Evolutionary conservation across 1,139 yeast genomes (phyloP).

Genomic region (Meyerozyma elateridarum): DNA sequence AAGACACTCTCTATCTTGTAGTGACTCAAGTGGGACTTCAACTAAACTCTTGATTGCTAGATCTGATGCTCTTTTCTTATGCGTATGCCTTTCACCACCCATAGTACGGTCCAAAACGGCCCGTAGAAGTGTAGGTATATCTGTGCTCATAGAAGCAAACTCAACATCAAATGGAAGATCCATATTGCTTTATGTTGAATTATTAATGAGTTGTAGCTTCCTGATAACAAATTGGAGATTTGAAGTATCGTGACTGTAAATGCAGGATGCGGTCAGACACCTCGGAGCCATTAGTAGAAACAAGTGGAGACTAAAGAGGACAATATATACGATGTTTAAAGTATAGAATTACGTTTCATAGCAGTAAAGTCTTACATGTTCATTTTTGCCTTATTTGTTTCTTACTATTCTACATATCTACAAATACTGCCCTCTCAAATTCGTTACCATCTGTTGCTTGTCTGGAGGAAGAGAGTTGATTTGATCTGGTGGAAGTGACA

Average conservation of each 20-base stretch:
- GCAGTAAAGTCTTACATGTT: too few relatives aligned
- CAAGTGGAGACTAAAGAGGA: too few relatives aligned
- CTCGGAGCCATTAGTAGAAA: too few relatives aligned
- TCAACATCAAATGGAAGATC: too few relatives aligned
- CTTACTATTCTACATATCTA: slow-evolving; percentile 10
- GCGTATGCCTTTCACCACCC: slow-evolving; percentile 22
- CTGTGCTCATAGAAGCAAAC: slow-evolving; percentile 16
- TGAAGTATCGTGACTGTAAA: too few relatives aligned
- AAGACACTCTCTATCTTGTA: slow-evolving; percentile 32
- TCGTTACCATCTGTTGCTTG: slow-evolving; percentile 57
- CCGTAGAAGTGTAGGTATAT: slow-evolving; percentile 36
- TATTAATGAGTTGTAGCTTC: too few relatives aligned
- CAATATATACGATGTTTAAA: too few relatives aligned
- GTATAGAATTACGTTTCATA: background rate
- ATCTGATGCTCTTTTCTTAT: slow-evolving; percentile 32
- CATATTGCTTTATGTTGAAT: too few relatives aligned
- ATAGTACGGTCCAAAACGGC: slow-evolving; percentile 36
- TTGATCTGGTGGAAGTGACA: slow-evolving; percentile 53
- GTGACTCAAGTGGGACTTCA: slow-evolving; percentile 18
- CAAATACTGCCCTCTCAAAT: slow-evolving; percentile 54
- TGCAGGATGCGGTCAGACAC: too few relatives aligned
- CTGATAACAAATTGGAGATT: too few relatives aligned
- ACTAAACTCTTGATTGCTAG: slow-evolving; percentile 36
- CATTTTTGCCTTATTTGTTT: too few relatives aligned
- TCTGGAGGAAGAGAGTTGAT: slow-evolving; percentile 53